Base-by-base conservation (phyloP, 257 asterid genomes). In the Solanum lignicaule region DNA sequence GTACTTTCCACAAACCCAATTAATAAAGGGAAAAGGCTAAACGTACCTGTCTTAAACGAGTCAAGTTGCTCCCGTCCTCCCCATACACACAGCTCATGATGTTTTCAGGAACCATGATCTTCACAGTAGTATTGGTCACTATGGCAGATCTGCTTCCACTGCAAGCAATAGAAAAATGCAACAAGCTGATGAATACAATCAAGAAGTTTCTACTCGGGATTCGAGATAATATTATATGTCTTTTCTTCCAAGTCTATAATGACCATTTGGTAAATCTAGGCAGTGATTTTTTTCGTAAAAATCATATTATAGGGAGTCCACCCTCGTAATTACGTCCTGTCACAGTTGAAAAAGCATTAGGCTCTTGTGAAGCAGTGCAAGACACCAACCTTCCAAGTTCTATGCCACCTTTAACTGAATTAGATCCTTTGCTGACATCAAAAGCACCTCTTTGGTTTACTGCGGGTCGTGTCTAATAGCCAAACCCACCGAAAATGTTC, bases 1-100 rank as follows among this genome's bases (percentile, higher is more conserved):
- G 6, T 62, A 79, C 39, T 0, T 43, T 27, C 46, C 78, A 62
- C 75, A 68, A 85, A 39, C 15, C 52, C 32, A 73, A 62, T 12
- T 36, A 71, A 14, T 21, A 32, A 33, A 43, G 69, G 33, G 5
- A 41, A 31, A 43, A 20, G 35, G 65, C 29, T 46, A 65, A 55
- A 58, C 69, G 27, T 86, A 95, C 98, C 95, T 95, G 94, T 92
- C 94, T 90, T 66, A 95, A 90, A 85, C 92, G 94, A 90, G 83
- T 88, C 88, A 95, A 90, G 90, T 94, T 94, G 93, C 90, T 90
- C 32, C 93, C 94, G 71, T 94, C 88, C 86, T 93, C 96, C 81
- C 96, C 97, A 71, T 90, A 92, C 35, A 95, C 86, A 83, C 93
- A 94, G 88, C 91, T 90, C 55, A 94, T 85, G 48, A 88, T 91